These are phyloP conservation scores for Candida patagonica DNA, from an alignment of 805 yeast species.

Conservation along the genomic window DNA sequence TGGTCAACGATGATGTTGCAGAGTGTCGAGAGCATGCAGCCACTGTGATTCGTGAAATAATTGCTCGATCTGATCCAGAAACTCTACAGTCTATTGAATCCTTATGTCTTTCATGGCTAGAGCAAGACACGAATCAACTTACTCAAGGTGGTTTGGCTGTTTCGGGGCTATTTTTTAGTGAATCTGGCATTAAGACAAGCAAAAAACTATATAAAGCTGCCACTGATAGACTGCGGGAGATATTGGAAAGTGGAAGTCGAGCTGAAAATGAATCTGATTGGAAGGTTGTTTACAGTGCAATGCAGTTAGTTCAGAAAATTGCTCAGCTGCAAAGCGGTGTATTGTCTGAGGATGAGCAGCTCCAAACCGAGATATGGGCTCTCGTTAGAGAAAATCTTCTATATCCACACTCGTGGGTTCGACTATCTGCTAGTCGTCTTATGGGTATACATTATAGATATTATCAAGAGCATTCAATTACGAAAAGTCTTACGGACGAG, in stretches of 20 bases:
- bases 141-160: slow-evolving; percentile 66
- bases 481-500: slow-evolving; percentile 30
- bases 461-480: slow-evolving; percentile 17
- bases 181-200: slow-evolving; percentile 38
- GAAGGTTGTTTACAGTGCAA: slow-evolving; percentile 67
- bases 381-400: slow-evolving; percentile 46
- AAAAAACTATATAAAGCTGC: slow-evolving; percentile 35
- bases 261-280: slow-evolving; percentile 43
- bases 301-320: slow-evolving; percentile 38
- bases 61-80: slow-evolving; percentile 36
- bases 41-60: slow-evolving; percentile 44
- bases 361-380: slow-evolving; percentile 45
- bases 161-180: slow-evolving; percentile 50
- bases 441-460: slow-evolving; percentile 44
- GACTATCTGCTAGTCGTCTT: slow-evolving; percentile 56
- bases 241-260: slow-evolving; percentile 32
- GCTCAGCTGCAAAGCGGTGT: slow-evolving; percentile 17
- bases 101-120: slow-evolving; percentile 53
- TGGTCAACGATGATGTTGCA: slow-evolving; percentile 67
- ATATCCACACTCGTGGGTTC: slow-evolving; percentile 89
- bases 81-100: slow-evolving; percentile 31
- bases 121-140: slow-evolving; percentile 31
- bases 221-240: slow-evolving; percentile 27
- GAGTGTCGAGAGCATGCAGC: slow-evolving; percentile 81
- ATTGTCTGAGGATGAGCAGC: slow-evolving; percentile 26